These are phyloP conservation scores for Byssothecium circinans DNA, from an alignment of 2,329 filamentous ascomycete genomes.

Conservation along the genomic window DNA sequence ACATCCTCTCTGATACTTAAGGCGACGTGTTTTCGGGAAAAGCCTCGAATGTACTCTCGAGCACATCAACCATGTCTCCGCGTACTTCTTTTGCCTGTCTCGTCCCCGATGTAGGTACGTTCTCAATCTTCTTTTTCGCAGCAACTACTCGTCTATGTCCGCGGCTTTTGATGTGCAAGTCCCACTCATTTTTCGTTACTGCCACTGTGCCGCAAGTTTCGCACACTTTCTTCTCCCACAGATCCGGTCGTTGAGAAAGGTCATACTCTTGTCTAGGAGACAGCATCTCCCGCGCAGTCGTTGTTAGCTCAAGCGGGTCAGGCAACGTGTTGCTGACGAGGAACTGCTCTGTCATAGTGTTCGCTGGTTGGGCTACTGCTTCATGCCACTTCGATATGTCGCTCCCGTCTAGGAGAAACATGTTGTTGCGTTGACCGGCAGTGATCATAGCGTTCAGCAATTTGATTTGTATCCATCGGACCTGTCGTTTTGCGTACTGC, in stretches of 20 bases:
- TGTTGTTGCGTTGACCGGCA: slow-evolving; percentile 54
- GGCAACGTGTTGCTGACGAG: slow-evolving; percentile 59
- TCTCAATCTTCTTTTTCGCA: slow-evolving; percentile 29
- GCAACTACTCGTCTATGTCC: slow-evolving; percentile 51
- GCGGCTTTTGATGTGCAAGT: slow-evolving; percentile 57
- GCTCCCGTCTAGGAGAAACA: slow-evolving; percentile 83
- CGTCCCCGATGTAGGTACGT: slow-evolving; percentile 3
- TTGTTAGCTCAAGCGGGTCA: slow-evolving; percentile 56
- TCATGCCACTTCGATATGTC: slow-evolving; percentile 63
- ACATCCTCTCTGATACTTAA: background rate
- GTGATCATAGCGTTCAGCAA: slow-evolving; percentile 69
- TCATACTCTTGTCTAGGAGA: slow-evolving; percentile 57
- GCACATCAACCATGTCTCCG: slow-evolving; percentile 24
- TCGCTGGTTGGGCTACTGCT: slow-evolving; percentile 67
- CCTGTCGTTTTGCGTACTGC: slow-evolving; percentile 83
- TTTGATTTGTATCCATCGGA: slow-evolving; percentile 84
- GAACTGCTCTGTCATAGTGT: slow-evolving; percentile 64
- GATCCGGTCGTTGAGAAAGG: slow-evolving; percentile 45
- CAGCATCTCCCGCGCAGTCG: slow-evolving; percentile 59
- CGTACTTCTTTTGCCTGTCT: slow-evolving; percentile 6
- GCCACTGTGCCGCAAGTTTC: slow-evolving; percentile 66
- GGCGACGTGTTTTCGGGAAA: slow-evolving; percentile 1
- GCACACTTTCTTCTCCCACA: slow-evolving; percentile 63
- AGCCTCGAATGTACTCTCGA: slow-evolving; percentile 21
- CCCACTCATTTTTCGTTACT: slow-evolving; percentile 61